phyloP scores from a whole-genome alignment of 345 rosid genomes.

The Crucihimalaya himalaica region DNA sequence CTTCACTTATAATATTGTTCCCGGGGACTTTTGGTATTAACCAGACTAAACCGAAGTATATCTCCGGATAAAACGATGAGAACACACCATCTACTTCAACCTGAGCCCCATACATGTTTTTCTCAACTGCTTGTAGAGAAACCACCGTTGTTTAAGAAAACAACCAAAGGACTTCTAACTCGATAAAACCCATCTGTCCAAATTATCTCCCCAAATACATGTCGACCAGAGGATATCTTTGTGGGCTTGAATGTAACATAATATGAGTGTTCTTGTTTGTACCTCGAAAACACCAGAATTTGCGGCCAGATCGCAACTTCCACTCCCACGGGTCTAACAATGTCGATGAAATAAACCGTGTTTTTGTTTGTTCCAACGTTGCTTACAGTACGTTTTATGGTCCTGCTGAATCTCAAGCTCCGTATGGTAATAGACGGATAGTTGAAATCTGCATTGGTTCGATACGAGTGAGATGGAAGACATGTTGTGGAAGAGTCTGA shows the following conservation, averaged over 20 bases:
- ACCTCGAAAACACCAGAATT: conserved; percentile 47
- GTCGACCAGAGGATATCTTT: conserved; percentile 52
- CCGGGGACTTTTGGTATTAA: too few relatives aligned
- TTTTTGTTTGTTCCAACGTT: conserved; percentile 52
- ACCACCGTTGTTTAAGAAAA: conserved; percentile 36
- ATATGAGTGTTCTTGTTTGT: conserved; percentile 44
- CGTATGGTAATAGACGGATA: conserved; percentile 66
- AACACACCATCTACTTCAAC: background rate
- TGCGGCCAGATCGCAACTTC: conserved; percentile 63
- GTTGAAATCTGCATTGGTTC: conserved; percentile 50
- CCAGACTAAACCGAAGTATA: background rate
- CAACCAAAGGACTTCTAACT: conserved; percentile 67
- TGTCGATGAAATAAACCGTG: conserved; percentile 43
- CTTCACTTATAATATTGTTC: too few relatives aligned
- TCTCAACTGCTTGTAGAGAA: background rate
- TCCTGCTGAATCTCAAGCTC: conserved; percentile 44
- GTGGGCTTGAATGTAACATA: conserved; percentile 51
- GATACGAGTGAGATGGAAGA: conserved; percentile 13
- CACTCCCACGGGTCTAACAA: conserved; percentile 57
- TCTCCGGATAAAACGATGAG: background rate
- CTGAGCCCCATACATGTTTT: background rate
- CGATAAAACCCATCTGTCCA: conserved; percentile 64
- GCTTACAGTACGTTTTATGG: conserved; percentile 54
- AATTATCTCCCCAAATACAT: conserved; percentile 63
- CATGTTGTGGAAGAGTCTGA: conserved; percentile 11